A percentile compares a stretch with the other conserved stretches of the same genome.
Evolutionary conservation across 23 red algal genomes (phyloP).

Genomic region (Gracilaria gracilis): DNA sequence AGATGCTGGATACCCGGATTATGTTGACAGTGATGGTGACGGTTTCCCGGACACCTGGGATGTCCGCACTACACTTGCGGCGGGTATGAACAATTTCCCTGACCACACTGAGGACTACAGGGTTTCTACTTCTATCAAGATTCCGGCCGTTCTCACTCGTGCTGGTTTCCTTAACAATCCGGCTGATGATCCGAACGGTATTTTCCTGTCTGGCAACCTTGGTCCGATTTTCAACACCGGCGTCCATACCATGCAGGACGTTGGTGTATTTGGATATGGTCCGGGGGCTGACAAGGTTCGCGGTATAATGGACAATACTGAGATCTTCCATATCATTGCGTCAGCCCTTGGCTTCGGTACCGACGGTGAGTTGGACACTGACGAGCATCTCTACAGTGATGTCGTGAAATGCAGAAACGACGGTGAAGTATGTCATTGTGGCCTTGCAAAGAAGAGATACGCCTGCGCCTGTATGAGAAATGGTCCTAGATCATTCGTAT

Average conservation of each 20-base stretch:
- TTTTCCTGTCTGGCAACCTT: conserved; percentile 59
- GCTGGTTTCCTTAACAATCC: conserved; percentile 42
- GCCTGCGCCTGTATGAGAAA: conserved; percentile 10
- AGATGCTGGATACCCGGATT: conserved; percentile 59
- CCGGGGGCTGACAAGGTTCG: conserved; percentile 52
- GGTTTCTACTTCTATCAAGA: conserved; percentile 46
- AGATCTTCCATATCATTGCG: conserved; percentile 60
- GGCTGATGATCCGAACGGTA: conserved; percentile 56
- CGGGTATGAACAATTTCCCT: conserved; percentile 75
- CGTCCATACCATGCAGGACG: conserved; percentile 68
- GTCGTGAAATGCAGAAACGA: conserved; percentile 33
- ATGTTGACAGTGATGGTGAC: conserved; percentile 61
- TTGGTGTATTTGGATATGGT: conserved; percentile 55
- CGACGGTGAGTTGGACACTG: conserved; percentile 50
- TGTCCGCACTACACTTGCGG: conserved; percentile 57
- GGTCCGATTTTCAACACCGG: conserved; percentile 24
- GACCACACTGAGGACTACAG: conserved; percentile 63
- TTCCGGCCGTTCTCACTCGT: neutral
- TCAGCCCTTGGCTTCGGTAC: conserved; percentile 60
- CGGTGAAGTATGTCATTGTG: conserved; percentile 37
- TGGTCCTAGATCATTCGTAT: neutral
- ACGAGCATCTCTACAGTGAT: conserved; percentile 33
- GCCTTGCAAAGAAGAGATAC: neutral
- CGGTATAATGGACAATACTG: conserved; percentile 55
- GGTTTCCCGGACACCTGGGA: conserved; percentile 76